phyloP scores from a whole-genome alignment of 306 rosid species.

The Cicer cuneatum region DNA sequence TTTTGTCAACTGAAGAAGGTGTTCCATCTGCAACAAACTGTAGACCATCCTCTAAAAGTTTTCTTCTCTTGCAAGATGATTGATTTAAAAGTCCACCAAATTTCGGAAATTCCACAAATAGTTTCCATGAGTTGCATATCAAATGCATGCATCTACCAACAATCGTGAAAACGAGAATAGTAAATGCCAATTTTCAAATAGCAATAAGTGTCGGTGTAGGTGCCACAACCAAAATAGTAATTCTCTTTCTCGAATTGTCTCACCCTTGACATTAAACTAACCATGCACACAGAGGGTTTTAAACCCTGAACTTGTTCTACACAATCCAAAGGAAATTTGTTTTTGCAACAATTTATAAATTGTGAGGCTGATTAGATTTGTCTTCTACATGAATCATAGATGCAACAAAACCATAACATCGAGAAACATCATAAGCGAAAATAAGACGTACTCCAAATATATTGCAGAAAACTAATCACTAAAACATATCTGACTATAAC shows the following conservation, averaged over 20 bases:
- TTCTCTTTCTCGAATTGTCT: slow-evolving; percentile 5
- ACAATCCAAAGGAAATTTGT: neutral
- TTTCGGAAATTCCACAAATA: slow-evolving; percentile 61
- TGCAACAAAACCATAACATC: slow-evolving; percentile 34
- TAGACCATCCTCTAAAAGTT: slow-evolving; percentile 43
- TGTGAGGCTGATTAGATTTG: slow-evolving; percentile 3
- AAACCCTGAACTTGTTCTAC: slow-evolving; percentile 28
- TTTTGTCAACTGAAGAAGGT: slow-evolving; percentile 37
- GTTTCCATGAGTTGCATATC: slow-evolving; percentile 66
- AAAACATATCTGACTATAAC: slow-evolving; percentile 29
- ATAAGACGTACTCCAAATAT: slow-evolving; percentile 9
- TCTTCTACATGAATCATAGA: slow-evolving; percentile 24
- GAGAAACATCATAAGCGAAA: slow-evolving; percentile 21
- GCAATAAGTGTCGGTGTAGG: slow-evolving; percentile 31
- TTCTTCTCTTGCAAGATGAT: slow-evolving; percentile 72
- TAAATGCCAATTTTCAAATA: slow-evolving; percentile 36
- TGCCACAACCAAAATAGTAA: slow-evolving; percentile 1
- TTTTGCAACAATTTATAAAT: neutral
- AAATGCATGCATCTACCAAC: slow-evolving; percentile 67
- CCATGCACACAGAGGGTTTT: slow-evolving; percentile 25
- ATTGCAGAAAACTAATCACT: slow-evolving; percentile 19
- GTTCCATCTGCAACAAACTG: slow-evolving; percentile 40
- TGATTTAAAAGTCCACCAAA: slow-evolving; percentile 45
- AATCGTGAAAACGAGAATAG: slow-evolving; percentile 37
- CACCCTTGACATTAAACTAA: slow-evolving; percentile 23